Conservation (phyloP, 306 rosid species). For the Quercus robur region DNA sequence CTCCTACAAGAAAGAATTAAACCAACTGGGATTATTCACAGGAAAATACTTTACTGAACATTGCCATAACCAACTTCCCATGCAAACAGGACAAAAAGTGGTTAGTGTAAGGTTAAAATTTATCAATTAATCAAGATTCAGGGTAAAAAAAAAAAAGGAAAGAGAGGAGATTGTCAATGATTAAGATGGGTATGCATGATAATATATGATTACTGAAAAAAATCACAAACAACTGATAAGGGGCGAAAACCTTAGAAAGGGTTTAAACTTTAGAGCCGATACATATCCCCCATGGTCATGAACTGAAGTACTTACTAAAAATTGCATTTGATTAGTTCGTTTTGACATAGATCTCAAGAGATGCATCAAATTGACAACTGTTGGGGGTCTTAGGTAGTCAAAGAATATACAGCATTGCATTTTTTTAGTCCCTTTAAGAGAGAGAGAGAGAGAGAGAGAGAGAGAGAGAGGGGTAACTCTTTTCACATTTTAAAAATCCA, state of each 20-base stretch:
- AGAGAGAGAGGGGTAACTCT: neutral
- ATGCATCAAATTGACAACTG: neutral
- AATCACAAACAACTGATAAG: neutral
- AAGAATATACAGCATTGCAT: too few species aligned
- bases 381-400: too few species aligned
- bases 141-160: neutral
- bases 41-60: neutral
- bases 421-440: too few species aligned
- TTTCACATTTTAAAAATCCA: neutral
- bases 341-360: neutral
- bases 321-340: neutral
- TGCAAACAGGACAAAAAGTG: neutral
- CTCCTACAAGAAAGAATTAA: slow-evolving; percentile 51
- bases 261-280: neutral
- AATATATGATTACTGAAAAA: neutral
- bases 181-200: neutral
- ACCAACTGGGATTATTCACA: slow-evolving; percentile 4
- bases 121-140: neutral
- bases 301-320: neutral
- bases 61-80: neutral
- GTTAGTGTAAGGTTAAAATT: neutral
- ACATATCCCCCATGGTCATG: neutral
- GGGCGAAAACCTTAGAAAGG: neutral
- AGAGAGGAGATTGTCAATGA: neutral
- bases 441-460: neutral